Evolutionary conservation across 306 rosid species (phyloP).

Genomic region (Crotalaria pallida): DNA sequence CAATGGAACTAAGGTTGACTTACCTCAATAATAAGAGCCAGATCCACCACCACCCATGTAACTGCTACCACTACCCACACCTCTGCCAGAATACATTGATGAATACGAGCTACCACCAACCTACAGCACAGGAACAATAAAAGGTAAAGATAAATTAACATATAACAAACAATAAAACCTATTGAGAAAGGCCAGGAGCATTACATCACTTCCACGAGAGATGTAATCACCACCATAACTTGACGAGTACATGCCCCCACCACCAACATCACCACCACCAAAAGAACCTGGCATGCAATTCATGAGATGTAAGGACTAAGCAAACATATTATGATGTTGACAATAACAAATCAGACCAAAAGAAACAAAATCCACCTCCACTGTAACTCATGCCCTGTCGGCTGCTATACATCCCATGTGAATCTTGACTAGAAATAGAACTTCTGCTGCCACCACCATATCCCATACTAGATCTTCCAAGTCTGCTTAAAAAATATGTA

Average conservation of each 20-base stretch:
- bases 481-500: constrained; percentile 34
- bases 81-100: constrained; percentile 76
- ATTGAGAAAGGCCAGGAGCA: constrained; percentile 16
- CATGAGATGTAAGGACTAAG: neutral
- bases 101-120: constrained; percentile 91
- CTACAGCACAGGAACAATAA: constrained; percentile 36
- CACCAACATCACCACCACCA: constrained; percentile 64
- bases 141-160: neutral
- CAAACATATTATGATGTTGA: neutral
- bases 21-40: constrained; percentile 91
- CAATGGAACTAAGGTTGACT: constrained; percentile 15
- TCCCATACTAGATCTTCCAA: constrained; percentile 74
- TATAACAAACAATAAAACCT: neutral
- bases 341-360: constrained; percentile 7
- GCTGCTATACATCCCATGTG: constrained; percentile 75
- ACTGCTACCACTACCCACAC: constrained; percentile 72
- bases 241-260: constrained; percentile 77
- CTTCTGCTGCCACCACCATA: constrained; percentile 72
- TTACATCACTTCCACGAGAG: constrained; percentile 91
- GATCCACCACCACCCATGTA: constrained; percentile 90
- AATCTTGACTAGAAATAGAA: constrained; percentile 68
- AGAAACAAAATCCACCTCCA: constrained; percentile 42
- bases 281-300: constrained; percentile 62
- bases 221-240: constrained; percentile 87
- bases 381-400: constrained; percentile 60